phyloP scores from a whole-genome alignment of 441 rosid species.

The Flueggea neowawraea region DNA sequence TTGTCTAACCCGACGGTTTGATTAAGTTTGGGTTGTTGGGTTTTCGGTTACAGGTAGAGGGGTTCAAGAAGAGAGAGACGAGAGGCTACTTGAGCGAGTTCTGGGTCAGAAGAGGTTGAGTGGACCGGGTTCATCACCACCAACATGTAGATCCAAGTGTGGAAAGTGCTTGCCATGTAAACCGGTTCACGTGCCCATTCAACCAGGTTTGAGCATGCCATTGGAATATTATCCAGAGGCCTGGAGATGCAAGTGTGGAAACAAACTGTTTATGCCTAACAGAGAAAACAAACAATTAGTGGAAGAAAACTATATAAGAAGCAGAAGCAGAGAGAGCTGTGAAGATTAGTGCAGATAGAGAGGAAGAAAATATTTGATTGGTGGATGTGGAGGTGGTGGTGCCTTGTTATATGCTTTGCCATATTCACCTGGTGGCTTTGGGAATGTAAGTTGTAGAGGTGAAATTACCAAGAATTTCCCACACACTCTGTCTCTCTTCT shows the following conservation, averaged over 20 bases:
- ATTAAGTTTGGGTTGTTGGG: not conserved
- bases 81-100: slow-evolving; percentile 1
- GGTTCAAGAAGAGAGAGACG: slow-evolving; percentile 16
- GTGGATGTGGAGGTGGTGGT: slow-evolving; percentile 8
- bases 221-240: slow-evolving; percentile 94
- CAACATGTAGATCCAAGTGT: slow-evolving; percentile 80
- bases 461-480: slow-evolving; percentile 30
- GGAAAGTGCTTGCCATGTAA: slow-evolving; percentile 76
- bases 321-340: not conserved
- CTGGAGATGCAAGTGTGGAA: slow-evolving; percentile 94
- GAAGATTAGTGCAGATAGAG: not conserved
- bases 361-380: slow-evolving; percentile 5
- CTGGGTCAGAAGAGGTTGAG: slow-evolving; percentile 33
- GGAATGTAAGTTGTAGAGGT: slow-evolving; percentile 39
- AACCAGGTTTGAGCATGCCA: slow-evolving; percentile 57
- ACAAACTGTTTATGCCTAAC: slow-evolving; percentile 66
- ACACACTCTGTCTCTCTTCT: slow-evolving; percentile 2
- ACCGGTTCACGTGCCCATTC: slow-evolving; percentile 78
- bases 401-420: slow-evolving; percentile 3
- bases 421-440: slow-evolving; percentile 20
- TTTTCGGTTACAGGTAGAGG: not conserved
- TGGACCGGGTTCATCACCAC: slow-evolving; percentile 85
- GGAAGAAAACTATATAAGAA: not conserved
- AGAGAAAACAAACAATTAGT: not conserved
- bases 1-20: not conserved